A percentile compares a stretch with the other conserved stretches of the same genome.
phyloP scores from a whole-genome alignment of 2,329 filamentous ascomycete genomes.

The Gaeumannomyces sp. region DNA sequence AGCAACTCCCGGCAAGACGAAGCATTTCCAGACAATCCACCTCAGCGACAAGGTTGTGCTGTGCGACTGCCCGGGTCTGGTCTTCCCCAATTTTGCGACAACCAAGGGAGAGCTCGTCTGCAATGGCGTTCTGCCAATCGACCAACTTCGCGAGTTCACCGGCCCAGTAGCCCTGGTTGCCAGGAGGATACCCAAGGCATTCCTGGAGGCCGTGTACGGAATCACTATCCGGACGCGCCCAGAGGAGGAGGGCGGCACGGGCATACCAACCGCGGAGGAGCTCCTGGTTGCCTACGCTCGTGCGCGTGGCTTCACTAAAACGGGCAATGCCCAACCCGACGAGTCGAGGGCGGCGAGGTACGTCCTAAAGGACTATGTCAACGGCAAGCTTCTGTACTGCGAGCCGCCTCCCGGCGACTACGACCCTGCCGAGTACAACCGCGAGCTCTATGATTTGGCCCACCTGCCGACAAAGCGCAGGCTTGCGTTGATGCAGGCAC shows the following conservation, averaged over 20 bases:
- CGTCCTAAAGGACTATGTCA: constrained; percentile 95
- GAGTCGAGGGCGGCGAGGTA: constrained; percentile 86
- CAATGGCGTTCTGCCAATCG: constrained; percentile 91
- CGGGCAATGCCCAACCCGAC: constrained; percentile 84
- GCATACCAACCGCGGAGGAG: constrained; percentile 77
- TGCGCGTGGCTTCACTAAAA: constrained; percentile 84
- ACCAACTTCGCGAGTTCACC: constrained; percentile 88
- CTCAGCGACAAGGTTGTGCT: constrained; percentile 83
- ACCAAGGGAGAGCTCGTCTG: constrained; percentile 96
- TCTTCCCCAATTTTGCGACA: constrained; percentile 95
- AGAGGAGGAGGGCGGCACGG: constrained; percentile 87
- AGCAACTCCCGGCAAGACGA: constrained; percentile 94
- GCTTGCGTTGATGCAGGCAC: constrained; percentile 49
- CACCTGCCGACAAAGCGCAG: constrained; percentile 80
- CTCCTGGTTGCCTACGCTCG: constrained; percentile 79
- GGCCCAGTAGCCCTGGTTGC: constrained; percentile 81
- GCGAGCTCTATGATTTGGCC: constrained; percentile 74
- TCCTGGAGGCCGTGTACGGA: constrained; percentile 89
- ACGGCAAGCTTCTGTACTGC: constrained; percentile 87
- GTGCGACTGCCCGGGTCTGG: constrained; percentile 96
- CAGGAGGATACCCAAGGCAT: constrained; percentile 76
- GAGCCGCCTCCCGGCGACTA: constrained; percentile 76
- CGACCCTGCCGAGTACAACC: constrained; percentile 75
- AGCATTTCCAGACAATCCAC: constrained; percentile 98
- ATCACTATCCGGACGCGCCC: constrained; percentile 79